Evolutionary conservation across 371 early-diverging fungal genomes (phyloP), one percentile per base, ranked within the genome.

Genomic region (Sporodiniella umbellata): DNA sequence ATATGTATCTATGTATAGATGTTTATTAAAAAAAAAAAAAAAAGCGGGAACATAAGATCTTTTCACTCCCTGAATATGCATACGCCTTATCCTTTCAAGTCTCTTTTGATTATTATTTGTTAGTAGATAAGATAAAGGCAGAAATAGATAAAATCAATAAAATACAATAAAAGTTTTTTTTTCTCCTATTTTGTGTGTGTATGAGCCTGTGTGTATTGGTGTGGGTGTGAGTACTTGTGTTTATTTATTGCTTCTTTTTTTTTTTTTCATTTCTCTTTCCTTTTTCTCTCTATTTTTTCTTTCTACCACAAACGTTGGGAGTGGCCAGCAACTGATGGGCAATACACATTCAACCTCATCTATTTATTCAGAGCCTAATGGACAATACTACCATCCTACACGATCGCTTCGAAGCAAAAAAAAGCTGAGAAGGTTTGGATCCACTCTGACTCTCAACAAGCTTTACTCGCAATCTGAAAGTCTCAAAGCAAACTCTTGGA

Each of bases 401-500:
- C 23, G 39, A 28, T 45, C 45, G 7, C 28, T 26, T 33, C 23
- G 39, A 4, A 35, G 23, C 10, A 33, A 31, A 10, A 48, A 43
- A 35, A 42, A 42, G 1, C n/a, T 56, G 1, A 21, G 43, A 22
- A 42, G 49, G n/a, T 38, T 56, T 56, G 55, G 60, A 22, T 60
- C 60, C 2, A 51, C 30, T 19, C 45, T 51, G 11, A 63, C 64
- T 4, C 19, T 63, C 30, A 45, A 44, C 7, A 52, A 53, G 33
- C n/a, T 55, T 3, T 51, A 58, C 42, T 33, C 43, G 33, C 58
- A 58, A 26, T 43, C 56, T 28, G 30, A 28, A 28, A 28, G 30
- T 21, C 37, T 51, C 2, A 64, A 60, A 44, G 60, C 56, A 0
- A 48, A 42, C 12, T 49, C 43, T 2, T 56, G 57, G 60, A 43